These are phyloP conservation scores for Russula virescens DNA, from an alignment of 768 basidiomycete species.

Conservation along the genomic window DNA sequence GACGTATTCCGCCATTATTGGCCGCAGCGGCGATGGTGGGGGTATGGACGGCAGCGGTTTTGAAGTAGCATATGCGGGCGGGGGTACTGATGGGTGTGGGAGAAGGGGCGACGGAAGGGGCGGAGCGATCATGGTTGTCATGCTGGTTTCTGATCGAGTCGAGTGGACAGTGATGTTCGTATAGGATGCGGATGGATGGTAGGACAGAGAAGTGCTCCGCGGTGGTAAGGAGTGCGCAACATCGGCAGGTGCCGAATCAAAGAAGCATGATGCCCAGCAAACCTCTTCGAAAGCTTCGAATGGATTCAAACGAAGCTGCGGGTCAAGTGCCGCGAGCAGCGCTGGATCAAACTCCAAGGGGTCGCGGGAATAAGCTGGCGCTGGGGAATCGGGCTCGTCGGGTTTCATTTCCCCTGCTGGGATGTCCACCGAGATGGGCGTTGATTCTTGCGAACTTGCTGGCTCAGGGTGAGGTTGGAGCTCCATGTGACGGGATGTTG, in stretches of 20 bases:
- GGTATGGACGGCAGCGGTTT: slow-evolving; percentile 15
- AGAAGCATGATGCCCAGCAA: slow-evolving; percentile 1
- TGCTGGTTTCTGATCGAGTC: background rate
- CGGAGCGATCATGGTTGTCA: background rate
- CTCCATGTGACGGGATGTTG: background rate
- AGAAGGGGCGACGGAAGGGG: background rate
- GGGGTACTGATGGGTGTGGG: background rate
- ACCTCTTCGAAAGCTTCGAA: slow-evolving; percentile 17
- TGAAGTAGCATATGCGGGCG: slow-evolving; percentile 1
- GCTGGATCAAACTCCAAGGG: slow-evolving; percentile 14
- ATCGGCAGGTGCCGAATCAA: background rate
- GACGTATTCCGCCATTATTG: background rate
- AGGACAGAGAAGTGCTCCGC: background rate
- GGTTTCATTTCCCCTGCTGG: background rate
- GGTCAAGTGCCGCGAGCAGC: slow-evolving; percentile 12
- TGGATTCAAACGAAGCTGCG: slow-evolving; percentile 5
- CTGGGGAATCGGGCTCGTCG: slow-evolving; percentile 10
- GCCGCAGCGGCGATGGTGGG: background rate
- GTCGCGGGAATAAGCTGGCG: slow-evolving; percentile 16
- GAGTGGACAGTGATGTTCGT: slow-evolving; percentile 3
- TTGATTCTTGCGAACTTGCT: background rate
- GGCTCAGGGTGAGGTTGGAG: background rate
- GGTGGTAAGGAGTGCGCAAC: background rate
- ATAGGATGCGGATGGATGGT: background rate
- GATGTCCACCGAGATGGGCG: background rate